These are phyloP conservation scores for Dryas drummondii DNA, from an alignment of 306 rosid species.

Conservation along the genomic window DNA sequence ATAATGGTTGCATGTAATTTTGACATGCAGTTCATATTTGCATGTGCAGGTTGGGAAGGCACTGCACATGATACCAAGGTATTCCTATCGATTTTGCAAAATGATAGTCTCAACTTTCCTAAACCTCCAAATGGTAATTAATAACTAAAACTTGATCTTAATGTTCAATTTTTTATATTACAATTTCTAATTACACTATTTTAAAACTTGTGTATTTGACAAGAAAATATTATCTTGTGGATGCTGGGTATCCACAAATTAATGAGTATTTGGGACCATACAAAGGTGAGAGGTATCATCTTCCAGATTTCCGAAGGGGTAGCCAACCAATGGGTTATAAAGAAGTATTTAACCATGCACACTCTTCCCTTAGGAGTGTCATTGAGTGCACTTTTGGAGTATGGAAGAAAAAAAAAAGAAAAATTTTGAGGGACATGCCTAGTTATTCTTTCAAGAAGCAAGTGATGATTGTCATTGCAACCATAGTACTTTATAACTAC, in stretches of 20 bases:
- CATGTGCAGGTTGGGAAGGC: neutral
- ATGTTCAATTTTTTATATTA: no score
- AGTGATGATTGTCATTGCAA: neutral
- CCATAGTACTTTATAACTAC: neutral
- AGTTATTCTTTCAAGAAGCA: neutral
- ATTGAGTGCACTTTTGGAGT: neutral
- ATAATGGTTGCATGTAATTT: neutral
- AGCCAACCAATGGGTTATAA: neutral
- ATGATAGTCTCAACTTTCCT: neutral
- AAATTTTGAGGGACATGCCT: neutral
- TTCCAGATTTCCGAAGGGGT: neutral
- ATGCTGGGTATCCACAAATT: neutral
- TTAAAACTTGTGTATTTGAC: neutral
- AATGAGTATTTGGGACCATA: neutral
- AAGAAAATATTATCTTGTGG: neutral
- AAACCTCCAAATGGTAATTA: neutral
- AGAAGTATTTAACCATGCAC: neutral
- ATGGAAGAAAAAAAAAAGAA: neutral
- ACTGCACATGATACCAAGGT: neutral
- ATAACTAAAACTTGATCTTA: no score
- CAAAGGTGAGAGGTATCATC: neutral
- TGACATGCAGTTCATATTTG: slow-evolving; percentile 7
- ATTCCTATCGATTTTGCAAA: neutral
- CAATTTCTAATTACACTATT: neutral
- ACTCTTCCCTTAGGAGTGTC: neutral